phyloP scores from a whole-genome alignment of 208 protist genomes.

The Angomonas ambiguus region DNA sequence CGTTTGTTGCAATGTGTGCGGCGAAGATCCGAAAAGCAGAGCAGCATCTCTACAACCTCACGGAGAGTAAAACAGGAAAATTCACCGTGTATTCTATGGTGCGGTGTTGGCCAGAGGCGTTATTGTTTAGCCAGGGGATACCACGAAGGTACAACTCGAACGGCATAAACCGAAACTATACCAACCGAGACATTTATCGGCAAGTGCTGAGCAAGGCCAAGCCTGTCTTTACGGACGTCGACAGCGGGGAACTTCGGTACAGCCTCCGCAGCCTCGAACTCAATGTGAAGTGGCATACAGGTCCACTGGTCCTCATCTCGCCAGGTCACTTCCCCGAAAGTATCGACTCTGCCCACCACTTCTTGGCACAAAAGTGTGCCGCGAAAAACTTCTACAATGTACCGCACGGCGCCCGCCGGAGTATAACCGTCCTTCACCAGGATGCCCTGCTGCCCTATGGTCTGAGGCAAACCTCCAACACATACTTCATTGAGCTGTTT shows the following conservation, averaged over 20 bases:
- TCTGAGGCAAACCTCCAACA: constrained; percentile 51
- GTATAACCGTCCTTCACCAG: constrained; percentile 63
- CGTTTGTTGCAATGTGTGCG: neutral
- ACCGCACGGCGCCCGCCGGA: constrained; percentile 20
- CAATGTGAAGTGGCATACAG: constrained; percentile 89
- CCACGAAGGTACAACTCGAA: no score
- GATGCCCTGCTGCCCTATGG: constrained; percentile 55
- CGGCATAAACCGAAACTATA: no score
- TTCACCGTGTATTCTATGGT: no score
- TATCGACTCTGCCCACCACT: constrained; percentile 69
- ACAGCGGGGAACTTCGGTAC: constrained; percentile 93
- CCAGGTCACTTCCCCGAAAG: constrained; percentile 93
- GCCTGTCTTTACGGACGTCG: no score
- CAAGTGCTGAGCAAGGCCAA: no score
- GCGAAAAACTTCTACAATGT: no score
- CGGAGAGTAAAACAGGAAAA: no score
- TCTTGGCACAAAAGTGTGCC: constrained; percentile 33
- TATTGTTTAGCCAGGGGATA: no score
- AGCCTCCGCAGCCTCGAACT: constrained; percentile 92
- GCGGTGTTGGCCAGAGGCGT: no score
- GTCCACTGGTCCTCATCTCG: constrained; percentile 91
- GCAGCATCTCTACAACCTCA: neutral
- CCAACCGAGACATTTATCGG: no score
- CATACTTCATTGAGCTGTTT: constrained; percentile 49
- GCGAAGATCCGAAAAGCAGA: no score